A percentile compares a stretch with the other conserved stretches of the same genome.
Conservation (phyloP, 1,139 yeast genomes). For the Yamadazyma triangularis region DNA sequence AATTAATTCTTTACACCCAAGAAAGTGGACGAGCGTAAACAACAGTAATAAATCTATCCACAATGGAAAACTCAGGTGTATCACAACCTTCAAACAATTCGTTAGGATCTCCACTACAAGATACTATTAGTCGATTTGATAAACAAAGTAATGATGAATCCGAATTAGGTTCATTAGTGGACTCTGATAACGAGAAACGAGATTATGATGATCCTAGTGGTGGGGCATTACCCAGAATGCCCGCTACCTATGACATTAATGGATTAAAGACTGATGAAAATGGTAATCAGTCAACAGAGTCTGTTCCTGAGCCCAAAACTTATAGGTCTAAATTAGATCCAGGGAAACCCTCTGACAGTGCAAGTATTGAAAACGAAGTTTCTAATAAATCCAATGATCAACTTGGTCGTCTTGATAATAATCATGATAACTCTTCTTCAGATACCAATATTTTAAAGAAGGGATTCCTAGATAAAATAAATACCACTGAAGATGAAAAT, state of each 20-base stretch:
- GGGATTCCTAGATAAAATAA: slow-evolving; percentile 27
- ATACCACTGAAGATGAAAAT: slow-evolving; percentile 33
- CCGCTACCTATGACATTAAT: slow-evolving; percentile 57
- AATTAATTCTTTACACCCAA: too few species aligned
- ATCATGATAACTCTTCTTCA: slow-evolving; percentile 5
- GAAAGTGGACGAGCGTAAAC: too few species aligned
- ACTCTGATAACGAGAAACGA: slow-evolving; percentile 1
- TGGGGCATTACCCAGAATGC: slow-evolving; percentile 52
- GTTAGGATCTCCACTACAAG: slow-evolving; percentile 14
- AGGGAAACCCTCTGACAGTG: slow-evolving; percentile 13
- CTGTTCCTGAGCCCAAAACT: background rate
- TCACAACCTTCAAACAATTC: background rate
- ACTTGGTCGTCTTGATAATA: background rate
- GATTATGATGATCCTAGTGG: slow-evolving; percentile 2
- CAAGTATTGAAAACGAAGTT: background rate
- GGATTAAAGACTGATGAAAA: slow-evolving; percentile 34
- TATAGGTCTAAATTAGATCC: slow-evolving; percentile 37
- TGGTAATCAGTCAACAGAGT: slow-evolving; percentile 6
- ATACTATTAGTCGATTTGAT: slow-evolving; percentile 13
- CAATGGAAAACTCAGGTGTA: background rate
- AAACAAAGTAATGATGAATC: slow-evolving; percentile 4
- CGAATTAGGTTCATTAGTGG: slow-evolving; percentile 4
- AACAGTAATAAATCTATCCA: too few species aligned
- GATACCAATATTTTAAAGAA: slow-evolving; percentile 14
- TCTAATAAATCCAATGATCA: slow-evolving; percentile 14